Conservation (phyloP, 2,329 filamentous ascomycete genomes). For the Metarhizium album region DNA sequence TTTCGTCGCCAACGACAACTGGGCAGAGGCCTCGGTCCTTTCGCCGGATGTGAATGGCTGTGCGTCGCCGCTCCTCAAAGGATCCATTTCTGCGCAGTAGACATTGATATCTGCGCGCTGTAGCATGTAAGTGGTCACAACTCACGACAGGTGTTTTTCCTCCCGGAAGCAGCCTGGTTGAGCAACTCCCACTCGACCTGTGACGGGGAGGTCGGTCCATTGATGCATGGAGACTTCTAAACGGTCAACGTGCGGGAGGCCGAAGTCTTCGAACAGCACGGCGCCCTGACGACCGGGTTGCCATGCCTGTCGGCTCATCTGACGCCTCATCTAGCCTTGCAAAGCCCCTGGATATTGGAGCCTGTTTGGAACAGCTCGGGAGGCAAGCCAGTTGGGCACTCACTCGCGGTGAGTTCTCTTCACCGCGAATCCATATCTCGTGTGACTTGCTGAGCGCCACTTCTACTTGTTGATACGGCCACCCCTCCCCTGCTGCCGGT, state of each 20-base stretch:
- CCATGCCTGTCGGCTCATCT: not conserved
- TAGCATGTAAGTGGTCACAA: no score
- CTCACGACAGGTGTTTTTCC: no score
- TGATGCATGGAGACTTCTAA: no score
- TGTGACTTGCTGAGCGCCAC: not conserved
- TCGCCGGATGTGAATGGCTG: constrained; percentile 56
- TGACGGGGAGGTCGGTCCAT: no score
- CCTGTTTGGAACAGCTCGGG: not conserved
- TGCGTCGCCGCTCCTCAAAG: constrained; percentile 41
- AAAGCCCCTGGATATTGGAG: not conserved
- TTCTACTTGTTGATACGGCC: not conserved
- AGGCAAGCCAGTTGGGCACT: not conserved
- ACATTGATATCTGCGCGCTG: no score
- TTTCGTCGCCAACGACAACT: constrained; percentile 51
- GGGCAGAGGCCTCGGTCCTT: constrained; percentile 51
- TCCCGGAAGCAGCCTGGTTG: no score
- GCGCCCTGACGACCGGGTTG: not conserved
- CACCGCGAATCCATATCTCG: not conserved
- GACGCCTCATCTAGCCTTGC: not conserved
- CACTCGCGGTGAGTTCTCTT: not conserved
- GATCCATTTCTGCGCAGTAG: constrained; percentile 55
- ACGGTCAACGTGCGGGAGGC: not conserved
- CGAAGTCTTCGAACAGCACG: not conserved
- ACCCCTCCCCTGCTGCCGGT: not conserved
- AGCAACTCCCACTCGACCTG: no score